phyloP scores from a whole-genome alignment of 2,329 filamentous ascomycete genomes.

The Diplodia sapinea region DNA sequence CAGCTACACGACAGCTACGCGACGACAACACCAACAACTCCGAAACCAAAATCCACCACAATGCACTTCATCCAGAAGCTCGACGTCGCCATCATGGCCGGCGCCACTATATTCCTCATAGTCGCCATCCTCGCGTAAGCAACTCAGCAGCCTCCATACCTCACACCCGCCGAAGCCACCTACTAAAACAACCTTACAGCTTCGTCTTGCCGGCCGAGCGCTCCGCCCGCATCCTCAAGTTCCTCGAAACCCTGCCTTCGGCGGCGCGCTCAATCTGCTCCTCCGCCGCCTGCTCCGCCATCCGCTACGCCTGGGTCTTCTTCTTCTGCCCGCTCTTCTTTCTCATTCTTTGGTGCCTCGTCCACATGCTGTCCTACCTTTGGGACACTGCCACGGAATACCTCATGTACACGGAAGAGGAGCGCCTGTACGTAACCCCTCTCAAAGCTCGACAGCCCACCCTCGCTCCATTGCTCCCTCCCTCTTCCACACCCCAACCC shows the following conservation, averaged over 20 bases:
- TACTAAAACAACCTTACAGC: not conserved
- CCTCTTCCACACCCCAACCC: no score
- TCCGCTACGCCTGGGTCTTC: not conserved
- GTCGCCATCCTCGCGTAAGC: not conserved
- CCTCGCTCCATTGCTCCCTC: no score
- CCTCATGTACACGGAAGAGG: not conserved
- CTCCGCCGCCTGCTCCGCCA: not conserved
- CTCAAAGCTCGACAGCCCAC: no score
- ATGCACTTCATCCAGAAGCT: not conserved
- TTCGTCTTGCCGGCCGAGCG: not conserved
- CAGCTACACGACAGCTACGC: no score
- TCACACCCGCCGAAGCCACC: not conserved
- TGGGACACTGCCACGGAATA: not conserved
- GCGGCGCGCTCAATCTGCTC: not conserved
- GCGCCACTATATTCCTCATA: not conserved
- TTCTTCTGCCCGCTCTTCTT: not conserved
- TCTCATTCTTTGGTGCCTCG: not conserved
- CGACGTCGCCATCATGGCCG: not conserved
- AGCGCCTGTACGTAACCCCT: not conserved
- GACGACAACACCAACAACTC: not conserved
- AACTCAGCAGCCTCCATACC: not conserved
- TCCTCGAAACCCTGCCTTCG: not conserved
- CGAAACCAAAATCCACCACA: not conserved
- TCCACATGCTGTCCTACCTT: not conserved
- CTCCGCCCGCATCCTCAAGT: not conserved